Evolutionary conservation across 176 grass and related monocot genomes (phyloP), one percentile per base, ranked within the genome.

Genomic region (Typha latifolia): DNA sequence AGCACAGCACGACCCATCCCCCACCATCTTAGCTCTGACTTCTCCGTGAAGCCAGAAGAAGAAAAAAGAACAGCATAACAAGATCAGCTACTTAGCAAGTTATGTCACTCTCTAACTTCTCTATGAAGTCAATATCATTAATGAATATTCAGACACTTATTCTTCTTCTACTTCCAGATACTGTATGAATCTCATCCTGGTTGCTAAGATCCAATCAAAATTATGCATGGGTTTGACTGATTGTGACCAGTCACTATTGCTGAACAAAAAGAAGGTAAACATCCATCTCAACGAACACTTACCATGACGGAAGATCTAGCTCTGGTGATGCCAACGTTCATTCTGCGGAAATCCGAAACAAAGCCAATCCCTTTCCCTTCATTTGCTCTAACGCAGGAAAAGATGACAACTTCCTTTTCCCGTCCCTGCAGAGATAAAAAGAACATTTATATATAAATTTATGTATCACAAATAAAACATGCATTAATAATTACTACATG

Each of bases 251-350:
- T 57, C 52, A 57, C 8, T 18, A 20, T 10, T 18, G 6, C 12
- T 21, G 52, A 57, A 20, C n/a, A n/a, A 10, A 57, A 21, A 18
- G 15, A 57, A 8, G 7, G 34, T 16, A 57, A 57, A 57, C 16
- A 8, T 20, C 52, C 16, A 6, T 57, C 1, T 57, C n/a, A 79
- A 72, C 43, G 29, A 72, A 15, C 9, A 47, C 70, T 84, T 89
- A 86, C 93, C 20, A 96, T 74, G 49, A 96, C 85, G 22, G 93
- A 79, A 47, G 93, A 86, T 73, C 81, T 91, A 72, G 93, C 93
- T 82, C 93, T 86, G 14, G 93, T 96, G 72, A 96, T 91, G 53
- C 85, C 88, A 52, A 96, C 93, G 80, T 96, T 96, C 93, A 96
- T 96, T 86, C 93, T 74, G 49, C 93, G 78, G 50, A 91, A 91